A percentile compares a stretch with the other conserved stretches of the same genome.
These are phyloP conservation scores for Fusarium euwallaceae DNA, from an alignment of 2,329 filamentous ascomycete genomes.

Conservation along the genomic window DNA sequence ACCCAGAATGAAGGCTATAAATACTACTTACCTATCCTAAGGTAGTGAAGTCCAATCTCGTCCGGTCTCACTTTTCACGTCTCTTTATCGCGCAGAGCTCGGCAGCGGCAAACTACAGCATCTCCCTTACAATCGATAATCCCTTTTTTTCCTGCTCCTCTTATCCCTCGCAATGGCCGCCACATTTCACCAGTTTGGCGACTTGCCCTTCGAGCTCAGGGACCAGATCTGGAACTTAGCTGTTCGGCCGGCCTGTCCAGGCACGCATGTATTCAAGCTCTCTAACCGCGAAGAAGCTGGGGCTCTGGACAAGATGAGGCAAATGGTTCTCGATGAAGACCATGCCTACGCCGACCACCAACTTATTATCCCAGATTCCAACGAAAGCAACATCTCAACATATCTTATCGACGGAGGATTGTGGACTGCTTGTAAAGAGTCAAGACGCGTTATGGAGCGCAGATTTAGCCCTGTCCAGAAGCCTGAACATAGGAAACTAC, in stretches of 20 bases:
- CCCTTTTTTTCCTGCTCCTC: neutral
- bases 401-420: slow-evolving; percentile 10
- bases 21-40: neutral
- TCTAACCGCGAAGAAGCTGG: neutral
- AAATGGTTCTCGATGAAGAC: neutral
- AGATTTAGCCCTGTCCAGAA: neutral
- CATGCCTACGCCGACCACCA: neutral
- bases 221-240: neutral
- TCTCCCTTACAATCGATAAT: neutral
- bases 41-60: neutral
- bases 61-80: neutral
- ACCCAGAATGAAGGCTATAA: neutral
- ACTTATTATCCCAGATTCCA: neutral
- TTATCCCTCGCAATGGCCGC: neutral
- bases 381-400: neutral
- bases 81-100: neutral
- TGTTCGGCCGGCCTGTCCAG: neutral
- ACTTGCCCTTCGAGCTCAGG: neutral
- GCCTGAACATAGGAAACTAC: too few species aligned
- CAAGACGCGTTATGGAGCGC: neutral
- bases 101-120: neutral
- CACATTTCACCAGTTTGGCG: neutral
- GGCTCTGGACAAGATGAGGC: neutral
- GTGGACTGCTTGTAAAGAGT: slow-evolving; percentile 9
- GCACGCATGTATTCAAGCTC: neutral